Evolutionary conservation across 2,329 filamentous ascomycete species (phyloP).

Genomic region (Didymella sp.): DNA sequence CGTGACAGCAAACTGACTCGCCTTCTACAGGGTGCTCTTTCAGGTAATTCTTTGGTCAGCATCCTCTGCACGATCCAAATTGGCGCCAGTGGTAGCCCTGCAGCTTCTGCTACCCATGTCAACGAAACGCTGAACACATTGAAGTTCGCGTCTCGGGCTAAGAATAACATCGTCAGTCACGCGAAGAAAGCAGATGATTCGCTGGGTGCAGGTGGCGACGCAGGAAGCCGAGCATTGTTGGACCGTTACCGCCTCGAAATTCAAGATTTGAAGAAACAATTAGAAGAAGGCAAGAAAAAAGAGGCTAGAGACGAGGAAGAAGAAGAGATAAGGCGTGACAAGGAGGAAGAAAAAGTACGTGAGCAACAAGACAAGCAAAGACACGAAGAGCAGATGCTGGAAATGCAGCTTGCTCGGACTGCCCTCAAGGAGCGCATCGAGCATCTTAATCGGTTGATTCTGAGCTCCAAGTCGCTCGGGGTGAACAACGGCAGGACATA

Average conservation of each 20-base stretch:
- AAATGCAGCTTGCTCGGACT: slow-evolving; percentile 96
- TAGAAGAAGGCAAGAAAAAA: slow-evolving; percentile 72
- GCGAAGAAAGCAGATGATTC: slow-evolving; percentile 95
- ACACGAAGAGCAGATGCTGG: slow-evolving; percentile 96
- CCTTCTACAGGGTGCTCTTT: slow-evolving; percentile 87
- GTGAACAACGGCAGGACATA: slow-evolving; percentile 69
- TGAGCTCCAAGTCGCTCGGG: slow-evolving; percentile 94
- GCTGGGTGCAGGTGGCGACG: slow-evolving; percentile 76
- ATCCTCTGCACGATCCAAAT: slow-evolving; percentile 97
- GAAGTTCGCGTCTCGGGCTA: slow-evolving; percentile 94
- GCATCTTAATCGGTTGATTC: slow-evolving; percentile 90
- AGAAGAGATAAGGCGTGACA: slow-evolving; percentile 64
- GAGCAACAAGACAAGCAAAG: slow-evolving; percentile 78
- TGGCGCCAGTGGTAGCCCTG: slow-evolving; percentile 75
- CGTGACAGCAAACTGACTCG: slow-evolving; percentile 97
- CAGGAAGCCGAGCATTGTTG: slow-evolving; percentile 82
- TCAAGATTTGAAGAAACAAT: slow-evolving; percentile 75
- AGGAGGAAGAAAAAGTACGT: slow-evolving; percentile 71
- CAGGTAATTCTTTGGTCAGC: slow-evolving; percentile 92
- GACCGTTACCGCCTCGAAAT: slow-evolving; percentile 97
- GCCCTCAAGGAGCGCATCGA: slow-evolving; percentile 97
- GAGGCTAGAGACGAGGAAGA: slow-evolving; percentile 64
- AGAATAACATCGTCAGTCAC: slow-evolving; percentile 97
- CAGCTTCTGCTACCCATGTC: slow-evolving; percentile 75
- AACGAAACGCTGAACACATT: slow-evolving; percentile 93